Evolutionary conservation across 345 rosid species (phyloP).

Genomic region (Brassica napus): Da-Ae NC_063440.1:8998501-8999000

Average conservation of each 20-base stretch:
- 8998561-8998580: conserved; percentile 85
- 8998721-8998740: conserved; percentile 77
- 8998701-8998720: conserved; percentile 55
- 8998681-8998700: background rate
- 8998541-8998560: conserved; percentile 62
- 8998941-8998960: no score
- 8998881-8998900: conserved; percentile 19
- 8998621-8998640: conserved; percentile 70
- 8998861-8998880: conserved; percentile 23
- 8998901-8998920: background rate
- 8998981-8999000: no score
- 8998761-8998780: conserved; percentile 78
- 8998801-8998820: conserved; percentile 36
- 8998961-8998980: no score
- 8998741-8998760: conserved; percentile 96
- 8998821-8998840: background rate
- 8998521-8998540: conserved; percentile 46
- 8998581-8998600: conserved; percentile 82
- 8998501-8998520: background rate
- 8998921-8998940: background rate
- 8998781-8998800: conserved; percentile 72
- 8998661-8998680: background rate
- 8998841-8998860: background rate
- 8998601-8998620: conserved; percentile 67
- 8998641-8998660: background rate